Evolutionary conservation across 1,139 yeast genomes (phyloP).

Genomic region (Zygosaccharomyces pseudobailii): DNA sequence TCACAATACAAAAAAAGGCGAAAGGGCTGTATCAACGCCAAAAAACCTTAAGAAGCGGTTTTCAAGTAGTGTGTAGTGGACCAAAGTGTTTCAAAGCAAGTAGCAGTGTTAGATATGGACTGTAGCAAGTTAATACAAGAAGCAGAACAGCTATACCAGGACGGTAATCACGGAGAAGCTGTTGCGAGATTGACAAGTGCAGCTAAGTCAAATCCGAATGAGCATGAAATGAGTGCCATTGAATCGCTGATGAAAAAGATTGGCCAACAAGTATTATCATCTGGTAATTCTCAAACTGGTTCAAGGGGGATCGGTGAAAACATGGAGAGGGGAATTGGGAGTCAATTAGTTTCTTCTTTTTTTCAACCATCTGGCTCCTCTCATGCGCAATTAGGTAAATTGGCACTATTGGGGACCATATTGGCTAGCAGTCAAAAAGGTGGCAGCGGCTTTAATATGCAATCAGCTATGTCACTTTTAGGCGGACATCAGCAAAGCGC

Average conservation of each 20-base stretch:
- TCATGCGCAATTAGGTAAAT: conserved; percentile 29
- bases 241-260: conserved; percentile 23
- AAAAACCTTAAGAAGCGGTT: too few relatives aligned
- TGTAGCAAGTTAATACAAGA: conserved; percentile 18
- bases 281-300: conserved; percentile 12
- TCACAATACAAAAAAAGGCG: background rate
- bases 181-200: conserved; percentile 28
- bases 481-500: conserved; percentile 13
- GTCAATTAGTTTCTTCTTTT: conserved; percentile 21
- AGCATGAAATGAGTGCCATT: conserved; percentile 23
- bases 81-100: background rate
- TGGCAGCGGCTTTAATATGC: conserved; percentile 21
- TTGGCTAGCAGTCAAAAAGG: conserved; percentile 15
- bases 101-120: conserved; percentile 8
- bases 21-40: background rate
- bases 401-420: conserved; percentile 28
- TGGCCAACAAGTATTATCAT: conserved; percentile 21
- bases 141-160: conserved; percentile 22
- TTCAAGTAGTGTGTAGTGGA: too few relatives aligned
- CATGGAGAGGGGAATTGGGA: background rate
- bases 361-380: conserved; percentile 24
- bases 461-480: conserved; percentile 25
- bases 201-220: conserved; percentile 24
- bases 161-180: conserved; percentile 28
- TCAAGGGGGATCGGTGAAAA: conserved; percentile 25